Percentiles rank a stretch among this genome's conserved stretches.
Evolutionary conservation across 176 grass and related monocot species (phyloP).

Genomic region (Canna indica): DNA sequence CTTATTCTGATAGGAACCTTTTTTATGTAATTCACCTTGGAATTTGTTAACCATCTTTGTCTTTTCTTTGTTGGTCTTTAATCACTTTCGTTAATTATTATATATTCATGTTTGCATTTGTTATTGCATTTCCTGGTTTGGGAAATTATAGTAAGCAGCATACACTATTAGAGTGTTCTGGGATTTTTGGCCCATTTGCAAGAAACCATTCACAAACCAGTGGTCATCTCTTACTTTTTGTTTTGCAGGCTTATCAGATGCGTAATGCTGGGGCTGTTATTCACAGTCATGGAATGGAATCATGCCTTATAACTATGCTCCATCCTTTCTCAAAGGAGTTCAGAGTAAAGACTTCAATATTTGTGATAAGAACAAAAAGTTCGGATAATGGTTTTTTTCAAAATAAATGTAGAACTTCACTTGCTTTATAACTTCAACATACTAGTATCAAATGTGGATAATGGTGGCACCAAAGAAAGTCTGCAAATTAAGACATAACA

Average conservation of each 20-base stretch:
- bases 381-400: neutral
- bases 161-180: neutral
- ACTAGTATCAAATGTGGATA: too few species aligned
- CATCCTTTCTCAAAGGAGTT: constrained; percentile 83
- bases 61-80: neutral
- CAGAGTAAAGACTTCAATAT: constrained; percentile 33
- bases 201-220: neutral
- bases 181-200: neutral
- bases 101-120: neutral
- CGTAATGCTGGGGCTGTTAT: constrained; percentile 90
- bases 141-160: neutral
- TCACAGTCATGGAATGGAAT: constrained; percentile 97
- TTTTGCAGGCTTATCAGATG: constrained; percentile 76
- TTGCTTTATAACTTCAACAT: neutral
- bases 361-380: neutral
- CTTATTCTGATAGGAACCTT: neutral
- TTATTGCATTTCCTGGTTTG: neutral
- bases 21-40: neutral
- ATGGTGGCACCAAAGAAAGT: too few species aligned
- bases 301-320: constrained; percentile 83
- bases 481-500: too few species aligned
- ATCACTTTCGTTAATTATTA: too few species aligned
- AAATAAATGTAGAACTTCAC: neutral
- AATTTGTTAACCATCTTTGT: neutral
- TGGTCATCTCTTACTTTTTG: neutral